Evolutionary conservation across 2,329 filamentous ascomycete species (phyloP), one percentile per base, ranked within the genome.

Genomic region (Xylariaceae sp.): DNA sequence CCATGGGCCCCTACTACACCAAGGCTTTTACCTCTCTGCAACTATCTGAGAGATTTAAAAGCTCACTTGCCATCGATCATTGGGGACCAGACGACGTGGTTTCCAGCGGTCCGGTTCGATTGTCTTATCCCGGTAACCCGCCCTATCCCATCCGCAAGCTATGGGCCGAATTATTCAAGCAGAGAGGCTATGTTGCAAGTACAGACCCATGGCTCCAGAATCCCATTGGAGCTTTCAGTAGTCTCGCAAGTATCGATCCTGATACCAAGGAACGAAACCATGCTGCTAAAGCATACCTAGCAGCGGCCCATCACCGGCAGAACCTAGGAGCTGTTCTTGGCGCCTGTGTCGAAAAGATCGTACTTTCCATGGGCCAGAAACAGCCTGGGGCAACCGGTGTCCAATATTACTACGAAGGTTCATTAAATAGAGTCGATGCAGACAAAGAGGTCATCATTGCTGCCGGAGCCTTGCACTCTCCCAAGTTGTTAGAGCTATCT

Each of bases 401-500:
- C 3, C 45, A 50, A 27, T 55, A 54, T 27, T 12, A 12, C 8
- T 20, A 52, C 8, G 42, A 47, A 2, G 29, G 33, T 0, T 14
- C 38, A 20, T 23, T 17, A 8, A 47, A 42, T 22, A 33, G 20
- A 8, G 50, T 35, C 16, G 37, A n/a, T 67, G 46, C 68, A 66
- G 36, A 63, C 8, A 67, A 65, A 35, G 71, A 74, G 37, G 66
- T 71, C 4, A 60, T 75, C 12, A 44, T 74, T 4, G 64, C 67
- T 0, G 69, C 70, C 3, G 72, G 72, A 2, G 59, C 65, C 2
- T 29, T 68, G 6, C 62, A 67, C 52, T 74, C 61, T 16, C 73
- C 63, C 25, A 67, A 74, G 38, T 57, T 78, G 4, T 64, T 79
- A 0, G 69, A 76, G 50, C 60, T 74, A 2, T 76, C 73, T n/a